Evolutionary conservation across 768 basidiomycete genomes (phyloP).

Genomic region (Xerocomus spinulosus): DNA sequence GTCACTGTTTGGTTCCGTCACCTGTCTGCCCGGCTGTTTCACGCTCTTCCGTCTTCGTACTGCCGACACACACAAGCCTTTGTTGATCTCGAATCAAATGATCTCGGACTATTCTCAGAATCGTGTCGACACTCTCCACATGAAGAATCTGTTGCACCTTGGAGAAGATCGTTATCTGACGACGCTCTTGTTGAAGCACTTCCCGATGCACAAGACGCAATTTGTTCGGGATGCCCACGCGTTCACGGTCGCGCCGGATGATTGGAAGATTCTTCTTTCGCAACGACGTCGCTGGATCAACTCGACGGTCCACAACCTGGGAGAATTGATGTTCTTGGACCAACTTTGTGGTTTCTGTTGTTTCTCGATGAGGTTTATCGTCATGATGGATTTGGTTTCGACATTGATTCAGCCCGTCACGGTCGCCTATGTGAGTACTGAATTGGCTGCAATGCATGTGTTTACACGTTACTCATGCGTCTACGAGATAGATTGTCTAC

Average conservation of each 20-base stretch:
- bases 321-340: constrained; percentile 87
- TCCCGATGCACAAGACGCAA: constrained; percentile 90
- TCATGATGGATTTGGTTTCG: constrained; percentile 93
- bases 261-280: constrained; percentile 89
- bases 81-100: constrained; percentile 87
- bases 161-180: constrained; percentile 99
- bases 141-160: constrained; percentile 96
- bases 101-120: constrained; percentile 94
- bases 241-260: constrained; percentile 91
- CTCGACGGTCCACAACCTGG: constrained; percentile 96
- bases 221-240: constrained; percentile 94
- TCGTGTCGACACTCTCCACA: constrained; percentile 94
- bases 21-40: constrained; percentile 98
- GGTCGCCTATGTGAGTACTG: constrained; percentile 74
- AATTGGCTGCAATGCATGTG: not conserved
- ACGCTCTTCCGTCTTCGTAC: constrained; percentile 94
- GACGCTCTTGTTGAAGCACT: constrained; percentile 92
- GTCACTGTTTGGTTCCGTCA: constrained; percentile 93
- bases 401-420: constrained; percentile 83
- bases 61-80: constrained; percentile 91
- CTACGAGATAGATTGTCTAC: constrained; percentile 63
- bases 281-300: constrained; percentile 99
- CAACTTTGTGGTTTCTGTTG: constrained; percentile 95
- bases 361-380: constrained; percentile 98
- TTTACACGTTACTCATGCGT: constrained; percentile 5